A percentile compares a stretch with the other conserved stretches of the same genome.
phyloP scores from a whole-genome alignment of 345 rosid species.

The Citrus mangshanensis region DNA sequence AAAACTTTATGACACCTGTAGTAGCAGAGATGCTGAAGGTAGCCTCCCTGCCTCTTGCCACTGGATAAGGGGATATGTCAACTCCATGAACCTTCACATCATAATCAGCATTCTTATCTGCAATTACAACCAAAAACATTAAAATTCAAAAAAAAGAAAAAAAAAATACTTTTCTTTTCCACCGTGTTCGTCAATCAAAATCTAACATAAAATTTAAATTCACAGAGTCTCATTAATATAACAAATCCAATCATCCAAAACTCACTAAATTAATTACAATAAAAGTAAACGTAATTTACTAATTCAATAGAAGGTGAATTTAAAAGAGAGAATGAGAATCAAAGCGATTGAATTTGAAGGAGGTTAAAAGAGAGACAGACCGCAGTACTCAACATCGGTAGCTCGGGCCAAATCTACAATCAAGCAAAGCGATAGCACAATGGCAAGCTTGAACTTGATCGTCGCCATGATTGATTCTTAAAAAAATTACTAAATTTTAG shows the following conservation, averaged over 20 bases:
- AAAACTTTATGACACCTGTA: conserved; percentile 36
- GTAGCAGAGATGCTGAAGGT: conserved; percentile 68
- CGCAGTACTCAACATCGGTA: conserved; percentile 57
- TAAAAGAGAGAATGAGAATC: background rate
- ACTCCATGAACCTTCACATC: conserved; percentile 58
- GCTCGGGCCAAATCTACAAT: conserved; percentile 39
- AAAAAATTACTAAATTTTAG: background rate
- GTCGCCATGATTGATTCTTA: conserved; percentile 11
- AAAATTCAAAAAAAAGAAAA: background rate
- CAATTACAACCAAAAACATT: conserved; percentile 10
- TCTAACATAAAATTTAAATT: background rate
- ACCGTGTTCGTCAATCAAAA: background rate
- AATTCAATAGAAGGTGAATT: background rate
- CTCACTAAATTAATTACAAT: background rate
- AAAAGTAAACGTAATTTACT: background rate
- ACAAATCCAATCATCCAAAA: background rate
- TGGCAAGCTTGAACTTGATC: conserved; percentile 22
- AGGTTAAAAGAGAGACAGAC: conserved; percentile 31
- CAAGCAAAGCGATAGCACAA: conserved; percentile 35
- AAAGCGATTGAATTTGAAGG: background rate
- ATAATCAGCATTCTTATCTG: conserved; percentile 57
- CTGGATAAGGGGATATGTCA: conserved; percentile 63
- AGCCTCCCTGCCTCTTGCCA: conserved; percentile 49
- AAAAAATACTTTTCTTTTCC: background rate
- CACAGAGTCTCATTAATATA: background rate